Evolutionary conservation across 495 filamentous ascomycete genomes (phyloP).

Genomic region (Apodospora peruviana): DNA sequence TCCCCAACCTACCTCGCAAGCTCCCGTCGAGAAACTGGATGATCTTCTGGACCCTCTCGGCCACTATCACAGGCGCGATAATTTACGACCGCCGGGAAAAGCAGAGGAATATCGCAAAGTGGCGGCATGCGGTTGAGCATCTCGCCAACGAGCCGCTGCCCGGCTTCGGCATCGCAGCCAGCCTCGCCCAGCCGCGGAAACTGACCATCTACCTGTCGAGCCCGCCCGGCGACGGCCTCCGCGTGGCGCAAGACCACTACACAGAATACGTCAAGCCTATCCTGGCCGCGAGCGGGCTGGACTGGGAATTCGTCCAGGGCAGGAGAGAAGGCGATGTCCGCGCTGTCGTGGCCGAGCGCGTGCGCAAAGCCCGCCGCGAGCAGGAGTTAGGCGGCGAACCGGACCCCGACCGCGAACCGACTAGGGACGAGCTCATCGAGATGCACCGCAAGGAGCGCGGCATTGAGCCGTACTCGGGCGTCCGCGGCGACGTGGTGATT

Average conservation of each 20-base stretch:
- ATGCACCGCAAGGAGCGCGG: conserved; percentile 53
- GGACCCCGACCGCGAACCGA: conserved; percentile 32
- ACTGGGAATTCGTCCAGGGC: conserved; percentile 94
- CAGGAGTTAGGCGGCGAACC: conserved; percentile 48
- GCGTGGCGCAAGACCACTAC: conserved; percentile 83
- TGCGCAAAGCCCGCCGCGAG: conserved; percentile 62
- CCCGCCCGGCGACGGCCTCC: conserved; percentile 79
- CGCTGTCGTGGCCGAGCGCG: conserved; percentile 71
- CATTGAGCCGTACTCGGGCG: conserved; percentile 63
- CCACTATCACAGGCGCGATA: conserved; percentile 68
- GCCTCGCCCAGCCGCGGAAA: conserved; percentile 65
- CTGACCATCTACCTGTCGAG: conserved; percentile 80
- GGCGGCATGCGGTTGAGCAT: conserved; percentile 82
- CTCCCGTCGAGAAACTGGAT: conserved; percentile 96
- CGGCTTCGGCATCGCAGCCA: conserved; percentile 21
- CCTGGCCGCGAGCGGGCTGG: conserved; percentile 79
- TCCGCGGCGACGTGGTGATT: conserved; percentile 78
- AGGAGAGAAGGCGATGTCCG: conserved; percentile 82
- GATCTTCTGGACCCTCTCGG: conserved; percentile 81
- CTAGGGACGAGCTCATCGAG: conserved; percentile 52
- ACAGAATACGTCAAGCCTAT: conserved; percentile 94
- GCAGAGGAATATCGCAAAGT: conserved; percentile 73
- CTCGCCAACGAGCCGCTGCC: conserved; percentile 70
- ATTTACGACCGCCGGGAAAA: conserved; percentile 91
- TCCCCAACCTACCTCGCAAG: conserved; percentile 74